A percentile compares a stretch with the other conserved stretches of the same genome.
phyloP scores from a whole-genome alignment of 2,329 filamentous ascomycete genomes.

The Dendryphion nanum region DNA sequence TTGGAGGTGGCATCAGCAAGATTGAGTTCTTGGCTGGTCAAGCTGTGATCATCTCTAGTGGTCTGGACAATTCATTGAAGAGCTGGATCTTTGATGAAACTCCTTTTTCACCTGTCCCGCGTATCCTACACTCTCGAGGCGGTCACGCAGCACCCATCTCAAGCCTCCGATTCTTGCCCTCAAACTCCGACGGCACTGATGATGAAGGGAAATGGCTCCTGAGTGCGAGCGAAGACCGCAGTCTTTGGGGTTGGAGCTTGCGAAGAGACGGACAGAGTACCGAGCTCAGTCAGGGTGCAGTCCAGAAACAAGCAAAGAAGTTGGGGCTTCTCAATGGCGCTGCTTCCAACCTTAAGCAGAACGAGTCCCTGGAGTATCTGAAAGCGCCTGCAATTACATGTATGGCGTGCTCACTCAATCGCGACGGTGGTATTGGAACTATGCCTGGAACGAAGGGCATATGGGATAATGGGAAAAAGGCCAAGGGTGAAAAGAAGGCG shows the following conservation, averaged over 20 bases:
- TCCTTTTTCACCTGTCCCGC: conserved; percentile 82
- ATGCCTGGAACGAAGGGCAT: conserved; percentile 74
- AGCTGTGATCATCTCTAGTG: conserved; percentile 84
- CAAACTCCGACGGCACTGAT: conserved; percentile 86
- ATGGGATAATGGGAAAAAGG: conserved; percentile 73
- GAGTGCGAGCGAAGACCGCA: conserved; percentile 84
- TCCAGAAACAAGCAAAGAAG: conserved; percentile 88
- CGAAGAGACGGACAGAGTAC: conserved; percentile 90
- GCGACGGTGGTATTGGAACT: conserved; percentile 89
- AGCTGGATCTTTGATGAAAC: conserved; percentile 96
- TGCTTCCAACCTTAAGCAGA: conserved; percentile 58
- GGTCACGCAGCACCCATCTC: conserved; percentile 88
- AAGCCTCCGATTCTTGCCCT: conserved; percentile 78
- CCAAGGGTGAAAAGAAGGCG: conserved; percentile 61
- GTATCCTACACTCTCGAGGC: conserved; percentile 79
- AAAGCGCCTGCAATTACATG: conserved; percentile 91
- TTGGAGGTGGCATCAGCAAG: conserved; percentile 77
- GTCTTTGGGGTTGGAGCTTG: conserved; percentile 94
- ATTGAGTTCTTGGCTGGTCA: conserved; percentile 88
- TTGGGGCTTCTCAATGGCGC: conserved; percentile 65
- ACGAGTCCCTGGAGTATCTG: conserved; percentile 65
- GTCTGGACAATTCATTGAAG: conserved; percentile 88
- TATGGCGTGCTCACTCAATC: conserved; percentile 87
- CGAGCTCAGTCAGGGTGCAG: conserved; percentile 86
- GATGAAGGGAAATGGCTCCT: conserved; percentile 90